Conservation (phyloP, 148 eudicot species). For the Limonium bicolor region DNA sequence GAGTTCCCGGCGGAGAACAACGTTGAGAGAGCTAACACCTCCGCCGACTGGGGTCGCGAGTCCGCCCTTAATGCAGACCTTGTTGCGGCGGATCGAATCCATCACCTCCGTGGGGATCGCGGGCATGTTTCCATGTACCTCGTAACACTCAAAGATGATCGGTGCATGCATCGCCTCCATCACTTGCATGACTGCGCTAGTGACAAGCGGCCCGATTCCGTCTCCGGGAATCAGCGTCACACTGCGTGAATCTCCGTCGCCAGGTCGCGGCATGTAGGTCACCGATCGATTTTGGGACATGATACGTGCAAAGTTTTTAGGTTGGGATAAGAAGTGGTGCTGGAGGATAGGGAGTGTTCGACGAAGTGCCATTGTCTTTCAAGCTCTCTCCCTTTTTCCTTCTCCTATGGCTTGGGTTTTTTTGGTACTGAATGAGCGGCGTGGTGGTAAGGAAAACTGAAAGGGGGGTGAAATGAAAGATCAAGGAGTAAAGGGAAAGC, state of each 20-base stretch:
- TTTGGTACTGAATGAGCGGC: no score
- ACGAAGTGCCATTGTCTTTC: no score
- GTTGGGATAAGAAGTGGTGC: no score
- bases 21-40: slow-evolving; percentile 27
- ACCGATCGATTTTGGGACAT: no score
- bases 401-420: no score
- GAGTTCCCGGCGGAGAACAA: slow-evolving; percentile 21
- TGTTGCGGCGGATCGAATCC: slow-evolving; percentile 21
- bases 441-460: no score
- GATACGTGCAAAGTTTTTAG: no score
- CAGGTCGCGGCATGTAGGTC: slow-evolving; percentile 32
- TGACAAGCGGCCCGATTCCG: slow-evolving; percentile 29
- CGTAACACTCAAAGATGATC: slow-evolving; percentile 19
- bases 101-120: slow-evolving; percentile 17
- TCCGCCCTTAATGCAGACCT: slow-evolving; percentile 28
- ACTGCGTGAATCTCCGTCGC: slow-evolving; percentile 20
- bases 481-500: no score
- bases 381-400: no score
- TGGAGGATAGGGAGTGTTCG: no score
- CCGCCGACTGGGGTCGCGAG: slow-evolving; percentile 25
- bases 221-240: slow-evolving; percentile 30
- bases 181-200: slow-evolving; percentile 26
- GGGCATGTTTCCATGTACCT: slow-evolving; percentile 23
- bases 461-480: no score
- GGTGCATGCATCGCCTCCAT: slow-evolving; percentile 39